Percentiles rank a stretch among this genome's conserved stretches.
These are phyloP conservation scores for Hemerocallis citrina DNA, from an alignment of 106 monocot genomes.

Conservation along the genomic window DNA sequence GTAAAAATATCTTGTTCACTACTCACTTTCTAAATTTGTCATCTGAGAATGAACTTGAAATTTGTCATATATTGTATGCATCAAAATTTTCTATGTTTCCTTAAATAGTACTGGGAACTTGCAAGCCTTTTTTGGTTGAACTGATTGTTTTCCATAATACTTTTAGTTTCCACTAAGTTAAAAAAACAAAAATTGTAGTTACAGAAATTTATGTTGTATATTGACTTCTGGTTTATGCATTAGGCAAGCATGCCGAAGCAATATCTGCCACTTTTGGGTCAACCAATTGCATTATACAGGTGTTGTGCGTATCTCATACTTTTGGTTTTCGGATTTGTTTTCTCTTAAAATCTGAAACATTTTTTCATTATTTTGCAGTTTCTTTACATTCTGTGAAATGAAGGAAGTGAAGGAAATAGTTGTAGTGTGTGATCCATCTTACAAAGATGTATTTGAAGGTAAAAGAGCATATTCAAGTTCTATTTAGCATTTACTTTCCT, in stretches of 20 bases:
- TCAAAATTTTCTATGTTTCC: too few relatives aligned
- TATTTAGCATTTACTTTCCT: not conserved
- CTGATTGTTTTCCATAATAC: too few relatives aligned
- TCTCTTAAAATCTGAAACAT: not conserved
- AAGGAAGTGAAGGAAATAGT: slow-evolving; percentile 91
- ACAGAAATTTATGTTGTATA: too few relatives aligned
- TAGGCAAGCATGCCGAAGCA: slow-evolving; percentile 97
- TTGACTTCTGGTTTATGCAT: slow-evolving; percentile 8
- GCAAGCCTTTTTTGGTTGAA: too few relatives aligned
- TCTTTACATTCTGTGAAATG: slow-evolving; percentile 67
- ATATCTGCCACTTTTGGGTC: slow-evolving; percentile 82
- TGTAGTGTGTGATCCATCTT: slow-evolving; percentile 92
- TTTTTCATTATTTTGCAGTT: slow-evolving; percentile 44
- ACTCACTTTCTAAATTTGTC: too few relatives aligned
- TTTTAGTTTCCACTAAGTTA: too few relatives aligned
- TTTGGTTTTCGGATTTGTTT: not conserved
- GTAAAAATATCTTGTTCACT: too few relatives aligned
- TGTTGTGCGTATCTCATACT: slow-evolving; percentile 8
- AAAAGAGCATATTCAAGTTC: not conserved
- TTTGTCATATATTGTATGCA: too few relatives aligned
- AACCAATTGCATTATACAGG: slow-evolving; percentile 96
- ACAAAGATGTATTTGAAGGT: slow-evolving; percentile 92
- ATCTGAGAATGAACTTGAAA: too few relatives aligned
- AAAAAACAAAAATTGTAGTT: too few relatives aligned
- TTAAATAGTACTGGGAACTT: too few relatives aligned